These are phyloP conservation scores for Rhizopogon vesiculosus DNA, from an alignment of 768 basidiomycete genomes.

Conservation along the genomic window DNA sequence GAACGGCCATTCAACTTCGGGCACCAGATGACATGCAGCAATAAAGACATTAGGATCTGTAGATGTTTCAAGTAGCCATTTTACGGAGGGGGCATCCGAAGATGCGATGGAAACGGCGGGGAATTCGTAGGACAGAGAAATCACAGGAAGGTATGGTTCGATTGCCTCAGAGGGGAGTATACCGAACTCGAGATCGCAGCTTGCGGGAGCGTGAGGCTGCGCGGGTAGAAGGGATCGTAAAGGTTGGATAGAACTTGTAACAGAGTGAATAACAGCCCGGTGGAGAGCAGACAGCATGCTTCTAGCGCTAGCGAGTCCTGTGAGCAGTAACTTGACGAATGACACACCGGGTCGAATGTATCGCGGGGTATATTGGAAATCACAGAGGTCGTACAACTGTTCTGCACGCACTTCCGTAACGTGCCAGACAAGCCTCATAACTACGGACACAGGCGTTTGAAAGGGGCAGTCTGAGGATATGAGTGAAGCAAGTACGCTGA, in stretches of 20 bases:
- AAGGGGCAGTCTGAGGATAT: conserved; percentile 10
- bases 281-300: neutral
- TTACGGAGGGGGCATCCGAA: conserved; percentile 7
- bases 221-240: neutral
- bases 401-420: neutral
- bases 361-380: neutral
- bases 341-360: neutral
- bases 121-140: neutral
- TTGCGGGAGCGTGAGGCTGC: neutral
- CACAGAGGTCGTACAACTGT: neutral
- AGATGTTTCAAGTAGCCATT: conserved; percentile 15
- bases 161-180: neutral
- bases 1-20: conserved; percentile 12
- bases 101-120: neutral
- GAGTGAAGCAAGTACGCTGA: conserved; percentile 9
- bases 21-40: conserved; percentile 6
- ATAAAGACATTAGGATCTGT: conserved; percentile 10
- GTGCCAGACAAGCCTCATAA: conserved; percentile 1
- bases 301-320: neutral
- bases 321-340: neutral
- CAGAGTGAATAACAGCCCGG: neutral
- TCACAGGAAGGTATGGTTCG: neutral
- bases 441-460: conserved; percentile 9
- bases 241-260: neutral
- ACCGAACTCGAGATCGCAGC: neutral